Evolutionary conservation across 2,329 filamentous ascomycete species (phyloP).

Genomic region (Paraconiothyrium brasiliense): DNA sequence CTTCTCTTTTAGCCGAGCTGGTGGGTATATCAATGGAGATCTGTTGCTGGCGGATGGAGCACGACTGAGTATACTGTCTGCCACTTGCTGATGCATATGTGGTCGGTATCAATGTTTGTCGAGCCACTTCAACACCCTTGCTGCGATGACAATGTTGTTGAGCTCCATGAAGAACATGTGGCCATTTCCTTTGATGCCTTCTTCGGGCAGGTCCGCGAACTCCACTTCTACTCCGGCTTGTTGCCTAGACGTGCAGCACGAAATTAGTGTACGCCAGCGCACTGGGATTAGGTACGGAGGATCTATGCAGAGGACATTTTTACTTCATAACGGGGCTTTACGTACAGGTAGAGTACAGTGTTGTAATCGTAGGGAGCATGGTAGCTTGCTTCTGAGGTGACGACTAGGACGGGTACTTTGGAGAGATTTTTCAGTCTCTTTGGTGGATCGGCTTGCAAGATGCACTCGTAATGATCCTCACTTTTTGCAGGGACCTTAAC

Average conservation of each 20-base stretch:
- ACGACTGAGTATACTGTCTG: conserved; percentile 37
- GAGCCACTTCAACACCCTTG: conserved; percentile 22
- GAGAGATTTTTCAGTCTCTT: conserved; percentile 60
- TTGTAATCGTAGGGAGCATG: conserved; percentile 66
- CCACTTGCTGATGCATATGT: conserved; percentile 30
- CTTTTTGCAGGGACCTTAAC: conserved; percentile 32
- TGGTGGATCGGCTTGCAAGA: conserved; percentile 52
- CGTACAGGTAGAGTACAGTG: conserved; percentile 59
- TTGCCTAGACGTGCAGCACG: conserved; percentile 4
- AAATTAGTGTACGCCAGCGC: too few species aligned
- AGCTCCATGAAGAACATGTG: conserved; percentile 47
- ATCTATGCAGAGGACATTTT: too few species aligned
- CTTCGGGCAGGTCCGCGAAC: conserved; percentile 53
- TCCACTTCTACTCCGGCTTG: conserved; percentile 51
- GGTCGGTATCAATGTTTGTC: conserved; percentile 10
- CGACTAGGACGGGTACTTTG: conserved; percentile 58
- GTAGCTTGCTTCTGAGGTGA: conserved; percentile 64
- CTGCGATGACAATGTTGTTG: conserved; percentile 38
- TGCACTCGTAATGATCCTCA: conserved; percentile 45
- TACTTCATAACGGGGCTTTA: too few species aligned
- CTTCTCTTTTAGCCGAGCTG: conserved; percentile 54
- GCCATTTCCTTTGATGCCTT: conserved; percentile 70
- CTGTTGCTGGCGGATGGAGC: conserved; percentile 58
- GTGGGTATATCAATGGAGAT: conserved; percentile 63
- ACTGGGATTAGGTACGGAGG: too few species aligned